Base-by-base conservation (phyloP, 331 rosid species). In the Telfairia occidentalis region DNA sequence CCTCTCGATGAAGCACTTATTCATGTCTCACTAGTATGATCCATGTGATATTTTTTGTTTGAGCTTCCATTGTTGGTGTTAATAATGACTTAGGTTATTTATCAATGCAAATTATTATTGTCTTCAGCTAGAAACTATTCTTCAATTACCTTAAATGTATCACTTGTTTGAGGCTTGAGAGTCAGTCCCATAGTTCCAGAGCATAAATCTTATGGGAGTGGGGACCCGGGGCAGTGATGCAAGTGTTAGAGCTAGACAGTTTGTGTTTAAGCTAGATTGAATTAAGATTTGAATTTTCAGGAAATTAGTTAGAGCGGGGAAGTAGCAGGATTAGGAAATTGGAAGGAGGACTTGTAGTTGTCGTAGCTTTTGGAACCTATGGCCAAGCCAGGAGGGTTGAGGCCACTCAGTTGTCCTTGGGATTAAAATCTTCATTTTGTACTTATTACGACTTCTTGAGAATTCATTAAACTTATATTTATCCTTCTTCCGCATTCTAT, bases 1-100 rank as follows among this genome's bases (percentile, higher is more conserved):
- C 96, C 98, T 81, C 98, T 91, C 9, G 98, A 95, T 81, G 97
- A 95, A 84, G 96, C 97, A 48, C 83, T 92, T 40, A 73, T 95
- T 78, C 97, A 91, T 40, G 97, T 91, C 65, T 82, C 98, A 24
- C 84, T 95, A 89, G 98, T 95, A 90, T 78, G 86, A 77, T 82
- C 65, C 42, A 8, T 49, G 28, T 4, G 32, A 29, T 57, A 37
- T 57, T 81, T 24, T 24, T 43, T 23, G 24, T 69, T 45, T 45
- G 16, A 13, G 23, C 19, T 43, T 28, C 15, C 10, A 12, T 26
- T 66, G 2, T 69, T 23, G 49, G 23, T 72, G 76, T 19, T 49
- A 49, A n/a, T 30, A 30, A 15, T 43, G 55, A 28, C 15, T 13
- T 69, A 26, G 23, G 15, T 43, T 19, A 5, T 43, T 24, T 43